phyloP scores from a whole-genome alignment of 495 filamentous ascomycete species.

The Extremus antarcticus region DNA sequence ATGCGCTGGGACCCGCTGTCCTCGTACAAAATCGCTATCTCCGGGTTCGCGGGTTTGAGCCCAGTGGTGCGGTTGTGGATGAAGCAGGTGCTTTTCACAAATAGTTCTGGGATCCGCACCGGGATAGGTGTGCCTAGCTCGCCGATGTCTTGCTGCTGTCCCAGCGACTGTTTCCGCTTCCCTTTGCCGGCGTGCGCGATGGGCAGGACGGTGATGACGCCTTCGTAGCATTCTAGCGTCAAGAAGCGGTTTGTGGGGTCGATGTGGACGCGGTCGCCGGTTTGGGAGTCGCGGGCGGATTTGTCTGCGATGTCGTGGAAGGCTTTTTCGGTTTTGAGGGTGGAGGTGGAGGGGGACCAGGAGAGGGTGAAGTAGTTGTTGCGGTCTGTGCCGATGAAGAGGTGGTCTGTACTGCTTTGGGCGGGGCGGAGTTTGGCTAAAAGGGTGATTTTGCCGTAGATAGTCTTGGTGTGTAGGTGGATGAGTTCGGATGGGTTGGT shows the following conservation, averaged over 20 bases:
- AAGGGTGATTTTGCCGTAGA: slow-evolving; percentile 80
- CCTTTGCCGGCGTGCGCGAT: slow-evolving; percentile 46
- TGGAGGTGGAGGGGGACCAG: slow-evolving; percentile 58
- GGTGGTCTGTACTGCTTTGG: slow-evolving; percentile 64
- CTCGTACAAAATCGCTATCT: slow-evolving; percentile 75
- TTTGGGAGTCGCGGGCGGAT: slow-evolving; percentile 66
- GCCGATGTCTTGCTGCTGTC: slow-evolving; percentile 36
- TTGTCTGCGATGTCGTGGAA: slow-evolving; percentile 68
- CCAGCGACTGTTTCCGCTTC: slow-evolving; percentile 37
- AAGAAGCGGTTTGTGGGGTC: slow-evolving; percentile 76
- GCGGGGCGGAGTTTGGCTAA: slow-evolving; percentile 70
- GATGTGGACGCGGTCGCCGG: slow-evolving; percentile 62
- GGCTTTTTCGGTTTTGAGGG: slow-evolving; percentile 56
- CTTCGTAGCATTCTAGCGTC: slow-evolving; percentile 80
- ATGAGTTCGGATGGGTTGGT: slow-evolving; percentile 48
- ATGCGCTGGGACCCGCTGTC: slow-evolving; percentile 50
- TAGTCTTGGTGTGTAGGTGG: slow-evolving; percentile 48
- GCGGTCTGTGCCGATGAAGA: slow-evolving; percentile 86
- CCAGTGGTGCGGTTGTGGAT: slow-evolving; percentile 50
- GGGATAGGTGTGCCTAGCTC: slow-evolving; percentile 59
- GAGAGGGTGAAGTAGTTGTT: slow-evolving; percentile 79
- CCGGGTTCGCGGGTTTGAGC: slow-evolving; percentile 46
- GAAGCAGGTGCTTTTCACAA: slow-evolving; percentile 72
- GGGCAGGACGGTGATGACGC: slow-evolving; percentile 65
- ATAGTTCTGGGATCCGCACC: slow-evolving; percentile 73